Evolutionary conservation across 305 asterid genomes (phyloP), one percentile per base, ranked within the genome.

Genomic region (Salvia sclarea): DNA sequence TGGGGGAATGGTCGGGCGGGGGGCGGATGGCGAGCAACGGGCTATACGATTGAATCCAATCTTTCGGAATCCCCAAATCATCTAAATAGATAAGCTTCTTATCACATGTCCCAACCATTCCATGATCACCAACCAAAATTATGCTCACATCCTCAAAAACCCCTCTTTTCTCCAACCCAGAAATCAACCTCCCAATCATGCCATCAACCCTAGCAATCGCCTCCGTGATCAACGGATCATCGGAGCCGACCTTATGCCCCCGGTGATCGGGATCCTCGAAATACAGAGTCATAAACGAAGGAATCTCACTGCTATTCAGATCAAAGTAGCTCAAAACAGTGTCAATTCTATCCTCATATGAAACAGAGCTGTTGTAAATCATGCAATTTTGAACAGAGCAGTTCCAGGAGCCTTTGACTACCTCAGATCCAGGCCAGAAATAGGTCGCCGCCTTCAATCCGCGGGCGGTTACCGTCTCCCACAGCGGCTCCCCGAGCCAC

Each of bases 341-440:
- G 78, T 87, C 93, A 71, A 87, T 95, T 74, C 96, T 79, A 6
- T 83, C 81, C 12, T 84, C 88, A 71, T 84, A 90, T 14, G 87
- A 74, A 53, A 85, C 88, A 55, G 91, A 78, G 0, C 59, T 69
- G 70, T 90, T 80, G 64, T 90, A 90, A 21, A 61, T n/a, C 76
- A 64, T 53, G 68, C 96, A 90, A 11, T 75, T 78, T 33, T 61
- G 68, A 17, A 76, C 56, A 6, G 89, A 88, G 33, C 96, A 87
- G 47, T 75, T 71, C 96, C 96, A 90, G 12, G 80, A 75, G 49
- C 93, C 93, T 73, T 87, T 84, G 6, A 17, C 64, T 55, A 90
- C 96, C 91, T 90, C 95, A 6, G 95, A 84, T 25, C 95, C 96
- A 0, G 95, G 93, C 96, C 96, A 90, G 35, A 85, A 90, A 68